Evolutionary conservation across 306 rosid genomes (phyloP).

Genomic region (Dryas octopetala): DNA sequence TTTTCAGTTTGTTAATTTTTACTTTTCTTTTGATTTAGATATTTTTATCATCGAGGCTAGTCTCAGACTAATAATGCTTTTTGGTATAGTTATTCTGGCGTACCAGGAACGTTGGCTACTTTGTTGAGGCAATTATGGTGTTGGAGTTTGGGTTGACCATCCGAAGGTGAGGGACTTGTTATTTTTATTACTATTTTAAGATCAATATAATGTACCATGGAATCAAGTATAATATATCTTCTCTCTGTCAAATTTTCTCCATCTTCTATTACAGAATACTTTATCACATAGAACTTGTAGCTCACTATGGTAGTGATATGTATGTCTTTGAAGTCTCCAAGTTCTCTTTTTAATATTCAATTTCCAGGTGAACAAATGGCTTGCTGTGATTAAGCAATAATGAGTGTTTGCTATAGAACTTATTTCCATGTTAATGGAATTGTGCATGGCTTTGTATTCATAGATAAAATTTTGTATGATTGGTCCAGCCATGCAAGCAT

Average conservation of each 20-base stretch:
- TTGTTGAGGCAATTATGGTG: slow-evolving; percentile 85
- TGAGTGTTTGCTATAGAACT: background rate
- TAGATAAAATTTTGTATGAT: background rate
- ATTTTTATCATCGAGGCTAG: background rate
- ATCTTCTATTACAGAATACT: background rate
- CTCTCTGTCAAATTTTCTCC: background rate
- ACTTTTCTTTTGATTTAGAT: background rate
- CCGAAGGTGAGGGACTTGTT: slow-evolving; percentile 57
- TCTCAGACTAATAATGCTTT: slow-evolving; percentile 19
- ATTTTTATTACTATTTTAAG: background rate
- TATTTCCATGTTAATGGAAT: background rate
- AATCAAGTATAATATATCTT: background rate
- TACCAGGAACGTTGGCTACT: slow-evolving; percentile 66
- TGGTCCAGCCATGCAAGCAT: background rate
- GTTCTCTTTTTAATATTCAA: background rate
- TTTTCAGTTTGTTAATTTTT: slow-evolving; percentile 3
- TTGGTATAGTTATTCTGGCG: slow-evolving; percentile 78
- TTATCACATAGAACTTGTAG: background rate
- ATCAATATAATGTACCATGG: background rate
- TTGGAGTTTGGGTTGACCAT: slow-evolving; percentile 90
- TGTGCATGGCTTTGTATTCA: background rate
- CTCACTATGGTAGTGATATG: background rate
- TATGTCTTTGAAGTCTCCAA: background rate
- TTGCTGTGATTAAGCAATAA: background rate
- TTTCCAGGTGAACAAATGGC: background rate